phyloP scores from a whole-genome alignment of 768 basidiomycete species.

The Daedaleopsis nitida region DNA sequence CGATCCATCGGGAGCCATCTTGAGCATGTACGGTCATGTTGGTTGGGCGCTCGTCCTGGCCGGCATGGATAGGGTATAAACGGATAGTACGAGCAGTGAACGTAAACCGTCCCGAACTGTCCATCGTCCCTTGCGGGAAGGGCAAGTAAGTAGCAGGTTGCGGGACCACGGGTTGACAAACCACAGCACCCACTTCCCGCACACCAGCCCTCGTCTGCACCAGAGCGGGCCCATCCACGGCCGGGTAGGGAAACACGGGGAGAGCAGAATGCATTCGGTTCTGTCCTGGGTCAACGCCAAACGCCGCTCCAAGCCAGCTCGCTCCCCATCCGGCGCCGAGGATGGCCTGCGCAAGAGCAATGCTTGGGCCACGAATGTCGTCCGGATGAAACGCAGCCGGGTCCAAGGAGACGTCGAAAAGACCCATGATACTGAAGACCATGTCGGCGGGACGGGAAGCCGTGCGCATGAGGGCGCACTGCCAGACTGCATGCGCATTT shows the following conservation, averaged over 20 bases:
- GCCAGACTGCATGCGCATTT: conserved; percentile 9
- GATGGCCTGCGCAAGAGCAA: conserved; percentile 6
- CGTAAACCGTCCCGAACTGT: conserved; percentile 7
- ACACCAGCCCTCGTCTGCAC: background rate
- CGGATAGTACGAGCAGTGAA: conserved; percentile 3
- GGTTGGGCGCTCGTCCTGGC: background rate
- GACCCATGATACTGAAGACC: conserved; percentile 16
- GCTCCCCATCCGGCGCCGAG: conserved; percentile 4
- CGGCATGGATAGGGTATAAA: background rate
- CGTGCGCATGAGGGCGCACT: conserved; percentile 17
- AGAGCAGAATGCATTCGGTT: conserved; percentile 1
- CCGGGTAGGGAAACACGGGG: conserved; percentile 6
- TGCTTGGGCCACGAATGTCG: conserved; percentile 6
- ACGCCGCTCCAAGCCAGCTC: conserved; percentile 10
- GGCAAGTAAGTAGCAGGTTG: conserved; percentile 3
- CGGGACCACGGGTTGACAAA: background rate
- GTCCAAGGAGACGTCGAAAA: conserved; percentile 15
- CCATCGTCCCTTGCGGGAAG: conserved; percentile 8
- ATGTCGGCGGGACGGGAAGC: conserved; percentile 19
- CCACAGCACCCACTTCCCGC: conserved; percentile 2
- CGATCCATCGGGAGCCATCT: conserved; percentile 4
- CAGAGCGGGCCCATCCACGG: conserved; percentile 1
- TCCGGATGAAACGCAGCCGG: background rate
- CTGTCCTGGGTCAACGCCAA: background rate
- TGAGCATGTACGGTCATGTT: background rate